A percentile compares a stretch with the other conserved stretches of the same genome.
Conservation (phyloP, 257 asterid species). For the Solanum tarapatanum region DNA sequence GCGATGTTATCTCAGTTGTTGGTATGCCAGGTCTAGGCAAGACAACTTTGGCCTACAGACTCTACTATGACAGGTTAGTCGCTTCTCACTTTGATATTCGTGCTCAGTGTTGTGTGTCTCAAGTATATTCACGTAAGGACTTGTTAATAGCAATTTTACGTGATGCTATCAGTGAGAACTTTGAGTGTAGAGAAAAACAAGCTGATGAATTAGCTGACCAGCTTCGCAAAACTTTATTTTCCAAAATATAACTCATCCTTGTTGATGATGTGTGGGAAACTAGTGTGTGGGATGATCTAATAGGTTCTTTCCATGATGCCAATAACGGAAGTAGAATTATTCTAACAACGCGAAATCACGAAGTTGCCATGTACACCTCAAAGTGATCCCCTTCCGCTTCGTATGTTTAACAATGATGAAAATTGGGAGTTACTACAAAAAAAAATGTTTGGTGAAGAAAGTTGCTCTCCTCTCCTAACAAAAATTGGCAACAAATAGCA, state of each 20-base stretch:
- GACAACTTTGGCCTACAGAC: slow-evolving; percentile 3
- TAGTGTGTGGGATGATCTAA: background rate
- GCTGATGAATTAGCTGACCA: background rate
- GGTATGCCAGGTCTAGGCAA: slow-evolving; percentile 2
- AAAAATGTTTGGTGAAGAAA: background rate
- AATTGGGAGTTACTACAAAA: background rate
- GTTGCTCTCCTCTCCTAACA: background rate
- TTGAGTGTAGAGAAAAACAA: background rate
- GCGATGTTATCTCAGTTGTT: background rate
- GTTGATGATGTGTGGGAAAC: slow-evolving; percentile 1
- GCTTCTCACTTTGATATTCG: background rate
- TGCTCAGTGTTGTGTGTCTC: background rate
- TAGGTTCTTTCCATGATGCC: background rate
- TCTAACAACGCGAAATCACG: background rate
- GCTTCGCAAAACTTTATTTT: background rate
- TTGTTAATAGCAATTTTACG: background rate
- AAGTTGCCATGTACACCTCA: background rate
- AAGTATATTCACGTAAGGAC: background rate
- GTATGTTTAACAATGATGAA: background rate
- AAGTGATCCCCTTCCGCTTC: background rate
- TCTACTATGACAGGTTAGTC: background rate
- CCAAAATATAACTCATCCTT: background rate
- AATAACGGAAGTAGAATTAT: background rate
- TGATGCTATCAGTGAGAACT: background rate
- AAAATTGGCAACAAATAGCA: background rate